Conservation (phyloP, 108 stramenopile genomes). For the Cyclotella choctawhatcheeana region DNA sequence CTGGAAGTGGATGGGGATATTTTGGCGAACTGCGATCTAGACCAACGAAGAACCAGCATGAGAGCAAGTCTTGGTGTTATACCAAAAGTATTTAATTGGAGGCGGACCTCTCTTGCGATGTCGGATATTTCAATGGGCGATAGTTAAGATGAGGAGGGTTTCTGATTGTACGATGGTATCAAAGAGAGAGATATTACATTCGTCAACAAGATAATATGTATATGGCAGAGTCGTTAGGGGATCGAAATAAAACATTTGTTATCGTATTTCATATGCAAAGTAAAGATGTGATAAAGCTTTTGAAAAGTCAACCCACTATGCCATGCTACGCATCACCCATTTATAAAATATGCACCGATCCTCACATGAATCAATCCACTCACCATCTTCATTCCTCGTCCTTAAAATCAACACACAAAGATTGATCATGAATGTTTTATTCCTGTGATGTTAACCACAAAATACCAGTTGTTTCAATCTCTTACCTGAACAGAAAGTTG, state of each 20-base stretch:
- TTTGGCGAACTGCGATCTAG: slow-evolving; percentile 8
- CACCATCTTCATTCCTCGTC: slow-evolving; percentile 22
- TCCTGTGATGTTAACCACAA: too few species aligned
- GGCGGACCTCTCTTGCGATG: background rate
- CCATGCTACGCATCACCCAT: slow-evolving; percentile 22
- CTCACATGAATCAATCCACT: slow-evolving; percentile 36
- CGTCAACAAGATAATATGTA: too few species aligned
- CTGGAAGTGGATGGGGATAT: slow-evolving; percentile 27
- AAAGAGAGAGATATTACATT: too few species aligned
- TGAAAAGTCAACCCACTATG: slow-evolving; percentile 5
- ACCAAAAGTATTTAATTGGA: background rate
- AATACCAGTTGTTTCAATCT: too few species aligned
- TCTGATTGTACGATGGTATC: too few species aligned
- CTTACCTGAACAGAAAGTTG: slow-evolving; percentile 42
- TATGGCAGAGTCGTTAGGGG: too few species aligned
- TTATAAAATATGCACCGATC: slow-evolving; percentile 43
- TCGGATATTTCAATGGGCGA: slow-evolving; percentile 14
- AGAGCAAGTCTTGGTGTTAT: background rate
- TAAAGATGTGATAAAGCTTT: too few species aligned
- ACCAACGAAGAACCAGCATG: slow-evolving; percentile 11
- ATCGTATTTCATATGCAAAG: too few species aligned
- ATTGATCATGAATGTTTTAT: too few species aligned
- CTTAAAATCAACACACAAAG: too few species aligned
- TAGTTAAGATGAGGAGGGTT: too few species aligned
- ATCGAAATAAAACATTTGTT: too few species aligned